Base-by-base conservation (phyloP, 2,329 filamentous ascomycete genomes). In the Aspergillus oerlinghausenensis region DNA sequence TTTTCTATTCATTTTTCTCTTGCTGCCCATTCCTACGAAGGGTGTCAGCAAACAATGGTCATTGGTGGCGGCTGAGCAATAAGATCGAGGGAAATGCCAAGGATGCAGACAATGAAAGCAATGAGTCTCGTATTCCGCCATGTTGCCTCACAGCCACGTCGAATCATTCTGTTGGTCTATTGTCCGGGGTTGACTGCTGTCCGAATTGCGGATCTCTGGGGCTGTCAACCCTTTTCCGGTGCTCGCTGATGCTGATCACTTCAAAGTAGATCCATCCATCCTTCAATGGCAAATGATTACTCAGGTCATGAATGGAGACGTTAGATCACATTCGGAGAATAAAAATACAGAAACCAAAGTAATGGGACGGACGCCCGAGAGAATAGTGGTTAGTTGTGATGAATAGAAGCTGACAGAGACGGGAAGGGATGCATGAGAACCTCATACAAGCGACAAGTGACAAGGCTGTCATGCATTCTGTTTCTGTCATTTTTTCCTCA, bases 91-190 rank as follows among this genome's bases (percentile, higher is more conserved):
- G 35, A 42, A 40, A 11, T 40, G 38, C n/a, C 28, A 32, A 47
- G 14, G 42, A 17, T 29, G 21, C 17, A 52, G 54, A 52, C 49
- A 52, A 55, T 29, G 38, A 50, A 25, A 42, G 54, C 32, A 51
- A 43, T 48, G 54, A 51, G 35, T 38, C 43, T 55, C 50, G 29
- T 48, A 38, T 47, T 48, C 3, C 14, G 14, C 19, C 54, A 49
- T 49, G 51, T 55, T 47, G 11, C 43, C 21, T 10, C 21, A 26
- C 43, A 47, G 43, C 19, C 43, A 23, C 23, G 43, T 38, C 32
- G 6, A 38, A 17, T 45, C 42, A 4, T 11, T 21, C 11, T 47
- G 43, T 21, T 38, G 21, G 21, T 25, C 19, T 45, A 19, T 21
- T 45, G 19, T 26, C 43, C 23, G 21, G 43, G 43, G 43, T 47